Base-by-base conservation (phyloP, 352 stramenopile genomes). In the Albugo laibachii region DNA sequence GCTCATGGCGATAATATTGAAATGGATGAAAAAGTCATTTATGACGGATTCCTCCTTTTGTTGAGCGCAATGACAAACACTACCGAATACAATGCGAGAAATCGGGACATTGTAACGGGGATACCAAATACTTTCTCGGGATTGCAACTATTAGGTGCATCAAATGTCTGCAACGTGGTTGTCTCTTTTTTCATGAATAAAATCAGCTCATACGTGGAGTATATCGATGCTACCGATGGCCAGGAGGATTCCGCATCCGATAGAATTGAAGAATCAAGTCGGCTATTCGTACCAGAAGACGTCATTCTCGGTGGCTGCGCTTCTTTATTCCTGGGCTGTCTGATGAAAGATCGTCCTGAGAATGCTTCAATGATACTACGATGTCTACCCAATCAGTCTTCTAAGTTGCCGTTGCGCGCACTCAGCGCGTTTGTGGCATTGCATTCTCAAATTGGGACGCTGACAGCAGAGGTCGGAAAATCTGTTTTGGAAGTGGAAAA, bases 41-140 rank as follows among this genome's bases (percentile, higher is more conserved):
- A 79, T 40, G 76, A 89, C 27, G 52, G 55, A 37, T 58, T 55
- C 20, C 56, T 89, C 36, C 44, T 89, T 27, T 49, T 71, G 6
- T 50, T 86, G 12, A 86, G 73, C 46, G 70, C 72, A 15, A 66
- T 89, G 48, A 69, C 62, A 2, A 89, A 89, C 41, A 73, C 63
- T 36, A 58, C 83, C 14, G 76, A 86, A 40, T 62, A 71, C 47
- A 80, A 68, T 13, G 38, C 49, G 1, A 55, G 63, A 5, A 89
- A 85, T 15, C 69, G 66, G 8, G 53, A 54, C 13, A 55, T 54
- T 5, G 41, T 89, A 13, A 31, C 53, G 12, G n/a, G 0, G 16
- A 36, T 48, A 20, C 34, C 24, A 6, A 37, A 24, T 13, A 6
- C 18, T 13, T 52, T 18, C 1, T 20, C 61, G 1, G 44, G 38